These are phyloP conservation scores for Cetradonia linearis DNA, from an alignment of 495 filamentous ascomycete genomes.

Conservation along the genomic window DNA sequence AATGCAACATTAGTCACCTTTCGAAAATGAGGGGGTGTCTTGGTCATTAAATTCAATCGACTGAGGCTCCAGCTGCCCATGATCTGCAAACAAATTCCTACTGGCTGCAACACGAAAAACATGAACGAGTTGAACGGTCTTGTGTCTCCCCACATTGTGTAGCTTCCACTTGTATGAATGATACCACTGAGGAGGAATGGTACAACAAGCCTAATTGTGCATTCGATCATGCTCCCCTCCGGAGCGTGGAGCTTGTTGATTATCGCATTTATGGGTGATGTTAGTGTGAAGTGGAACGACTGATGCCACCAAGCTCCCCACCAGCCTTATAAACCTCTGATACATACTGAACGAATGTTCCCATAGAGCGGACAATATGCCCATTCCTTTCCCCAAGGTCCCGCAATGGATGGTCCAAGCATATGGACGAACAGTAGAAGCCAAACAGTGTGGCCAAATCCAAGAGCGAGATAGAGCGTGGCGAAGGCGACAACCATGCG, in stretches of 20 bases:
- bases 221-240: background rate
- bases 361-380: background rate
- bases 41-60: background rate
- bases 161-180: background rate
- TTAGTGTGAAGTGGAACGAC: background rate
- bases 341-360: background rate
- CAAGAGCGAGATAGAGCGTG: background rate
- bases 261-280: background rate
- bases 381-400: background rate
- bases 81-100: background rate
- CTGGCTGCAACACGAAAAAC: background rate
- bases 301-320: slow-evolving; percentile 2
- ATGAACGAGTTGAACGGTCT: background rate
- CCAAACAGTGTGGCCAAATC: background rate
- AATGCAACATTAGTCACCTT: background rate
- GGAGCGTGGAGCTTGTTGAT: background rate
- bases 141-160: background rate
- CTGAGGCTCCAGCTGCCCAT: background rate
- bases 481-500: background rate
- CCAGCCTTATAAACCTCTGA: background rate
- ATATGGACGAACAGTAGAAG: background rate
- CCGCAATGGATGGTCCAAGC: background rate
- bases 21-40: background rate
- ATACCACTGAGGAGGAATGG: background rate
- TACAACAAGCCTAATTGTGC: background rate